Evolutionary conservation across 2,329 filamentous ascomycete genomes (phyloP).

Genomic region (Cyphellophora europaea): DNA sequence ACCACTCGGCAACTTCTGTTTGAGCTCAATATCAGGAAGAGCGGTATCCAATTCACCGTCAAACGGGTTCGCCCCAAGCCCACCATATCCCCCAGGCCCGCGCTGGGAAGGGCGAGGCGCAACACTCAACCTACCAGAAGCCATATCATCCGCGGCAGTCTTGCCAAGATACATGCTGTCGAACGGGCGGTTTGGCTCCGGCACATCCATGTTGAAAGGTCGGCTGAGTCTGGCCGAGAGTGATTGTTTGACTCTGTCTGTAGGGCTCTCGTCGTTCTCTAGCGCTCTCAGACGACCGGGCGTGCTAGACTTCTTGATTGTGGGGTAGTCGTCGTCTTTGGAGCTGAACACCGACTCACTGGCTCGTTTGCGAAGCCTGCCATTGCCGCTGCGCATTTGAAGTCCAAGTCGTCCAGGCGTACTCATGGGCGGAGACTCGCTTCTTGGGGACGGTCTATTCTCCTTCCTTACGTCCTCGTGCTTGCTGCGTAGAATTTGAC

Average conservation of each 20-base stretch:
- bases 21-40: conserved; percentile 8
- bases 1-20: conserved; percentile 3
- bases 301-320: conserved; percentile 6
- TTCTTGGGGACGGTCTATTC: conserved; percentile 8
- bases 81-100: conserved; percentile 3
- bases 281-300: conserved; percentile 2
- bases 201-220: conserved; percentile 18
- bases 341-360: conserved; percentile 6
- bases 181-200: conserved; percentile 15
- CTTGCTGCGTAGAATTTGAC: conserved; percentile 2
- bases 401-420: conserved; percentile 13
- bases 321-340: conserved; percentile 4
- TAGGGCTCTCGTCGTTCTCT: conserved; percentile 12
- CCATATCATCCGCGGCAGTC: background rate
- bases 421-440: conserved; percentile 8
- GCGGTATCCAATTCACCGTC: conserved; percentile 5
- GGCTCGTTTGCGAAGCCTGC: conserved; percentile 6
- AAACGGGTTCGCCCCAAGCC: background rate
- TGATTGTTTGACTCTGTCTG: conserved; percentile 11
- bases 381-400: conserved; percentile 12
- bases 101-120: conserved; percentile 3
- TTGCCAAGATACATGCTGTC: conserved; percentile 19
- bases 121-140: conserved; percentile 11
- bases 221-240: conserved; percentile 16
- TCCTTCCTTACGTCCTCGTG: conserved; percentile 11